Evolutionary conservation across 2,329 filamentous ascomycete species (phyloP), one percentile per base, ranked within the genome.

Genomic region (Zymoseptoria passerinii): DNA sequence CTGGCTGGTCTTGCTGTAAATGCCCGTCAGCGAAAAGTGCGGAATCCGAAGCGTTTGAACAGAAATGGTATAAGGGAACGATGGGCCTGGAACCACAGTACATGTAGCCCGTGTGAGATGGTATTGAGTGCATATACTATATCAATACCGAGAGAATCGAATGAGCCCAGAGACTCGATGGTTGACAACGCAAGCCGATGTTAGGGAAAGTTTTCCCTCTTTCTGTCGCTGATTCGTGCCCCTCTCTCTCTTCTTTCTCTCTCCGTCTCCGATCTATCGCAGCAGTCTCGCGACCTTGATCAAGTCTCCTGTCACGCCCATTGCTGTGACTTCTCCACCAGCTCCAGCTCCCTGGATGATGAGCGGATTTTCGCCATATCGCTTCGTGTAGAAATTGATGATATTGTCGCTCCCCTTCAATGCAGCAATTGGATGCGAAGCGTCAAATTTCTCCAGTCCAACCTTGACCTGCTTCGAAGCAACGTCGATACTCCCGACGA

Each of bases 381-480:
- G 83, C 80, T 95, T 88, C 5, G 94, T 99, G 77, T 96, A 95
- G 80, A 99, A 96, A 79, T 87, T 95, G 72, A 99, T 96, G 73
- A 99, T 95, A 79, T 99, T 99, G 73, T 97, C 94, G 74, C 92
- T 97, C 40, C 94, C 94, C 82, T 96, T 95, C 58, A 99, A 81
- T 52, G 89, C 88, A 13, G 94, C 94, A 76, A 99, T 96, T 10
- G 94, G 89, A 71, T 95, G 90, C 61, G 88, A 89, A 67, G 84
- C 84, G 65, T 95, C 91, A 67, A 80, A 80, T 76, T 88, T 89
- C 80, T 96, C 87, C 64, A 99, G 77, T 2, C 94, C 92, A 58
- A 99, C 94, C 79, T 92, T 95, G 73, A 97, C 88, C 66, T 85
- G 78, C 72, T 90, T 87, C 61, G 81, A 82, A n/a, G 78, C 81